Evolutionary conservation across 75 land plant genomes (phyloP).

Genomic region (Cunninghamia lanceolata): DNA sequence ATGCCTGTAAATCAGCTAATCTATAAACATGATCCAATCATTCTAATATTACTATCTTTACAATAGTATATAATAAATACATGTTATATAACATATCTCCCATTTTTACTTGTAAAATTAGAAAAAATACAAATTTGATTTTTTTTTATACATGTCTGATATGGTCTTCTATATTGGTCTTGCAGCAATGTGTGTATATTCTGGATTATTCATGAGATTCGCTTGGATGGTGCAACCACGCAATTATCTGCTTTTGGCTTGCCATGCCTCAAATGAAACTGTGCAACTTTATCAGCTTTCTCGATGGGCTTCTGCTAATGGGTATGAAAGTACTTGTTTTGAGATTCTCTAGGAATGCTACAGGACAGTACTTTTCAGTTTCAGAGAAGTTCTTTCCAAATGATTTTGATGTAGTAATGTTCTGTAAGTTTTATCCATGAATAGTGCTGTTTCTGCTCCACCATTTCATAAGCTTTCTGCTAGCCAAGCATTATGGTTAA

Average conservation of each 20-base stretch:
- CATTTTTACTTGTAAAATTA: background rate
- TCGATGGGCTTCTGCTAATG: constrained; percentile 71
- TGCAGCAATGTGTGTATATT: constrained; percentile 92
- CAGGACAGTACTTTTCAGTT: background rate
- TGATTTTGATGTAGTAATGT: background rate
- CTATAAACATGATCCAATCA: background rate
- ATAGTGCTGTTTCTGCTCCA: background rate
- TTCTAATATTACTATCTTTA: background rate
- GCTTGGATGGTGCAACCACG: constrained; percentile 98
- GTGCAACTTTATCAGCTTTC: constrained; percentile 90
- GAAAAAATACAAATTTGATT: background rate
- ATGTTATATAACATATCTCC: background rate
- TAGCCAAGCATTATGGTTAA: background rate
- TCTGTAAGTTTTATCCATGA: background rate
- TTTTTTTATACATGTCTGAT: background rate
- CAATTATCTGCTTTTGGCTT: constrained; percentile 77
- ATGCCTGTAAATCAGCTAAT: background rate
- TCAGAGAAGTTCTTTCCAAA: background rate
- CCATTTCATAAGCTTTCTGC: background rate
- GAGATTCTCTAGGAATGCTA: background rate
- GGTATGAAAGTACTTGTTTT: constrained; percentile 28
- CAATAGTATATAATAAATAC: background rate
- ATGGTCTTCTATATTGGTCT: background rate
- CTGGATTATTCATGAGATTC: constrained; percentile 88
- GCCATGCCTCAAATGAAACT: constrained; percentile 89